phyloP scores from a whole-genome alignment of 176 grass and related monocot genomes.

The Aegilops bicornis region DNA sequence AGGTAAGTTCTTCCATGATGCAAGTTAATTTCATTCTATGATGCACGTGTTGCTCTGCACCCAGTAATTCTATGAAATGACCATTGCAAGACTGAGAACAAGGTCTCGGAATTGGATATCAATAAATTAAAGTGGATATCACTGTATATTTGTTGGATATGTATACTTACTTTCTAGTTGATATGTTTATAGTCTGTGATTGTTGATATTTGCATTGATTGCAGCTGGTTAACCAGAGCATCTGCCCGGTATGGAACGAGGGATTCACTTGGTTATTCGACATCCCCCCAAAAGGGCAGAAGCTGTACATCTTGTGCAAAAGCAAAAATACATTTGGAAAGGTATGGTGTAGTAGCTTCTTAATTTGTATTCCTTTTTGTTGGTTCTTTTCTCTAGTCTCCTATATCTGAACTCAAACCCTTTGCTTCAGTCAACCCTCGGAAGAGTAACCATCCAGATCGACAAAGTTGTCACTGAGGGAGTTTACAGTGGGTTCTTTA shows the following conservation, averaged over 20 bases:
- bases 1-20: conserved; percentile 42
- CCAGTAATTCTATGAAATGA: conserved; percentile 15
- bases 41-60: not conserved
- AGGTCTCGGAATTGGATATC: not conserved
- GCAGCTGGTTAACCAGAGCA: conserved; percentile 80
- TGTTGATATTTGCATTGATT: conserved; percentile 25
- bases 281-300: conserved; percentile 94
- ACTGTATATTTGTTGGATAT: not conserved
- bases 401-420: not conserved
- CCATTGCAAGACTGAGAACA: not conserved
- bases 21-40: not conserved
- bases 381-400: not conserved
- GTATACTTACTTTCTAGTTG: not conserved
- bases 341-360: conserved; percentile 25
- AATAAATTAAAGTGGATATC: not conserved
- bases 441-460: conserved; percentile 93
- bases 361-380: not conserved
- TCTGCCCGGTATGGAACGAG: conserved; percentile 90
- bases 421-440: conserved; percentile 64
- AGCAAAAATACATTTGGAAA: conserved; percentile 99
- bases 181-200: not conserved
- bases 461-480: conserved; percentile 95
- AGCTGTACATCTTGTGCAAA: conserved; percentile 95
- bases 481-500: conserved; percentile 88
- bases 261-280: conserved; percentile 98